Base-by-base conservation (phyloP, 2,329 filamentous ascomycete genomes). In the Fusarium mundagurra region DNA sequence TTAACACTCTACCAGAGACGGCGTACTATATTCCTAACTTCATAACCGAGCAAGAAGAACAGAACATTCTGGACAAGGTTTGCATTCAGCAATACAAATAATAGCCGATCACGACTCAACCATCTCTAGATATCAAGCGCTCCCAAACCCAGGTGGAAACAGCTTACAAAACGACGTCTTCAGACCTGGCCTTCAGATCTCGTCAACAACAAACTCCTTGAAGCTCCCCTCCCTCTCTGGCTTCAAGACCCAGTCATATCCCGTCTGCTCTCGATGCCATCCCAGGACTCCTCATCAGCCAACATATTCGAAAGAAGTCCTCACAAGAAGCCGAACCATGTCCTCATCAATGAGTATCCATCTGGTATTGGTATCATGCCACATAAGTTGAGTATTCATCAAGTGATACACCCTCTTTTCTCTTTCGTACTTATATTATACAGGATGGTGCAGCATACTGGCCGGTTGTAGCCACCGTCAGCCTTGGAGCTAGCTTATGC, bases 341-440 rank as follows among this genome's bases (percentile, higher is more conserved):
- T 97, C 51, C 87, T 98, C 43, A 91, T 98, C 76, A 99, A 99
- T 80, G 95, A 98, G 82, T 99, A 98, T 82, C 87, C 88, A 3
- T 91, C 94, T 0, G 94, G 94, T 5, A 90, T 98, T 72, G 96
- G 96, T n/a, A 98, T 98, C 75, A 97, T 98, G 94, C 92, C 95
- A 53, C 96, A 98, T 82, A 96, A 98, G 85, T 81, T 84, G 78
- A 82, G 82, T 83, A 77, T 68, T 80, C 61, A 74, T 67, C 65
- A 71, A 55, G 70, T 62, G 55, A 71, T 58, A 38, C 53, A 47
- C 64, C 54, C 44, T 41, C 29, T 48, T 65, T 58, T 50, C 59
- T 61, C 54, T 63, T 38, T 44, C 44, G 80, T 79, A 77, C 82
- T 83, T 81, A 83, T 83, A 77, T 72, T 59, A 67, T 66, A 67